Base-by-base conservation (phyloP, 805 yeast species). In the Wickerhamiella vanderwaltii region DNA sequence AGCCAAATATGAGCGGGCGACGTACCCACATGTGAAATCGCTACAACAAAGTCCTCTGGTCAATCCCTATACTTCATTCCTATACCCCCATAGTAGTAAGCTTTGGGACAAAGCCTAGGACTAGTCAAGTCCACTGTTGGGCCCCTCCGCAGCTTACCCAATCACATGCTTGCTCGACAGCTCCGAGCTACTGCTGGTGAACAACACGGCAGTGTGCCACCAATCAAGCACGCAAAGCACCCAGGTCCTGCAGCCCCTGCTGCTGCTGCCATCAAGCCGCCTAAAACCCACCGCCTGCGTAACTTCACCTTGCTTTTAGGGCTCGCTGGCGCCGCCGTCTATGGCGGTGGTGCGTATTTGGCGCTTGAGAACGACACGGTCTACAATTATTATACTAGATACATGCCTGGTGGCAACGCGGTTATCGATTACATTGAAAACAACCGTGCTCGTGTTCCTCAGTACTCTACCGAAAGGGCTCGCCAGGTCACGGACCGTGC, bases 401-500 rank as follows among this genome's bases (percentile, higher is more conserved):
- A 70, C 45, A 71, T 79, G 34, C 91, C 91, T 15, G 66, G 69
- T 39, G 82, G 76, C 29, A 80, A 75, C 51, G 59, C 60, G 17
- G 60, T 71, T 23, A 68, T 78, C 23, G 72, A 73, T 41, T 51
- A 56, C 6, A 62, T 70, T 40, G 82, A 77, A 48, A 18, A 24
- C 3, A 29, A 30, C 15, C 18, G 35, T 28, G 65, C 62, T 44
- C 49, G 50, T 54, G 44, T 58, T 56, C 51, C 51, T 53, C 41
- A 45, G 49, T 37, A 30, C 39, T 18, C 37, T 43, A 51, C 29
- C 51, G 29, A 42, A 32, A 18, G 29, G 22, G 42, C 24, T 31
- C 30, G 23, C 41, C 29, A 38, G 26, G 22, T 42, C 39, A 28
- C 45, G 3, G 44, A 44, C 23, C 28, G 29, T n/a, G 52, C 52